phyloP scores from a whole-genome alignment of 1,139 yeast species.

The Magnusiomyces paraingens region DNA sequence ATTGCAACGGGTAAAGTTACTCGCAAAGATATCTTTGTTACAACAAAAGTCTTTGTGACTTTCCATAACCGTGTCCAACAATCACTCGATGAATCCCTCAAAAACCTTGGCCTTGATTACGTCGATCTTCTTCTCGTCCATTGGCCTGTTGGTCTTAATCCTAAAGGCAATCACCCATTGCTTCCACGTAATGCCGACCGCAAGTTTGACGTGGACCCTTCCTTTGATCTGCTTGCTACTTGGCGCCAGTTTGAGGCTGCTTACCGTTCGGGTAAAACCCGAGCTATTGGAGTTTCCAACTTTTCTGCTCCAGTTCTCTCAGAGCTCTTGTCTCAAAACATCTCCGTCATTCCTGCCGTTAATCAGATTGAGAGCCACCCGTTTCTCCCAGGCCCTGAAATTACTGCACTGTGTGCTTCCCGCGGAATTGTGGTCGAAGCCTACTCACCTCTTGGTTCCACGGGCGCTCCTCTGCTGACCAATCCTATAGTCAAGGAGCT shows the following conservation, averaged over 20 bases:
- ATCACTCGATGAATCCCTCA: conserved; percentile 57
- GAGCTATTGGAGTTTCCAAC: conserved; percentile 76
- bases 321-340: conserved; percentile 44
- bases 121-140: conserved; percentile 81
- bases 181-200: conserved; percentile 44
- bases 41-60: conserved; percentile 77
- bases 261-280: conserved; percentile 49
- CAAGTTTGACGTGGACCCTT: conserved; percentile 38
- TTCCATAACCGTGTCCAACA: conserved; percentile 56
- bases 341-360: conserved; percentile 55
- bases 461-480: conserved; percentile 55
- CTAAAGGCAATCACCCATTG: conserved; percentile 37
- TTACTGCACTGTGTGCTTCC: conserved; percentile 47
- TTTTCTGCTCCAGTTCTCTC: conserved; percentile 51
- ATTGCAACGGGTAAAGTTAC: conserved; percentile 21
- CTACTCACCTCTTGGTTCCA: conserved; percentile 74
- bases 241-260: conserved; percentile 65
- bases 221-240: conserved; percentile 57
- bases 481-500: conserved; percentile 44
- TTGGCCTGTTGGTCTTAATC: conserved; percentile 68
- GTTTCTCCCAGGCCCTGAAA: conserved; percentile 60
- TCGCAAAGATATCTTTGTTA: conserved; percentile 65
- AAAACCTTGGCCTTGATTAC: conserved; percentile 66
- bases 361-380: conserved; percentile 78
- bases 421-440: conserved; percentile 62